Evolutionary conservation across 441 rosid species (phyloP).

Genomic region (Populus trichocarpa): DNA sequence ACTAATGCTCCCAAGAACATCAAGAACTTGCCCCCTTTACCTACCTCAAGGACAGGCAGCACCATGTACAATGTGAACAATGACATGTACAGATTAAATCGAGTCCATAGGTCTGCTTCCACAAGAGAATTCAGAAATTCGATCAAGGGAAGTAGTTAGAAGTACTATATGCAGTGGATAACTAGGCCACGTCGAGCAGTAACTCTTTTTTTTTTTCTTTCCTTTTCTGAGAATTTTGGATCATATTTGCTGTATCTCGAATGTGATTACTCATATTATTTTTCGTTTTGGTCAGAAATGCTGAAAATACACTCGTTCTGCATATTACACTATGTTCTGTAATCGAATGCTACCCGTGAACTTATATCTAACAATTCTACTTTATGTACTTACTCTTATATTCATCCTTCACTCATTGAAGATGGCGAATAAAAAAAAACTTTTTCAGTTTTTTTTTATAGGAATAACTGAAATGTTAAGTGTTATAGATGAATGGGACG

Average conservation of each 20-base stretch:
- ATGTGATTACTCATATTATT: not conserved
- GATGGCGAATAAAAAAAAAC: not conserved
- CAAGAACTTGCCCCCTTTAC: slow-evolving; percentile 41
- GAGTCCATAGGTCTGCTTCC: slow-evolving; percentile 46
- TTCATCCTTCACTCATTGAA: not conserved
- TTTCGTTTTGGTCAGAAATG: not conserved
- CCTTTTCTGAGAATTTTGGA: not conserved
- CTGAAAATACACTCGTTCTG: not conserved
- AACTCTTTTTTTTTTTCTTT: not conserved
- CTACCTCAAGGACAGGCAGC: slow-evolving; percentile 21
- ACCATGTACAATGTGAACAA: slow-evolving; percentile 16
- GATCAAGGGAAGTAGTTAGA: slow-evolving; percentile 25
- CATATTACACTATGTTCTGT: not conserved
- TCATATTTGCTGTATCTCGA: not conserved
- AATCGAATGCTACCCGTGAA: too few species aligned
- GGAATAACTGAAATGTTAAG: not conserved
- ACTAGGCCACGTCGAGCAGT: slow-evolving; percentile 12
- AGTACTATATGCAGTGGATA: slow-evolving; percentile 25
- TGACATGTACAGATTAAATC: slow-evolving; percentile 32
- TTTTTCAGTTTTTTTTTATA: too few species aligned
- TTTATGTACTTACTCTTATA: not conserved
- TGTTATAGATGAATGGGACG: not conserved
- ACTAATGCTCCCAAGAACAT: slow-evolving; percentile 9
- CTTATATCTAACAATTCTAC: too few species aligned
- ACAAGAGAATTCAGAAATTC: slow-evolving; percentile 36